Evolutionary conservation across 139 green algal species (phyloP).

Genomic region (Zygnema cylindricum): DNA sequence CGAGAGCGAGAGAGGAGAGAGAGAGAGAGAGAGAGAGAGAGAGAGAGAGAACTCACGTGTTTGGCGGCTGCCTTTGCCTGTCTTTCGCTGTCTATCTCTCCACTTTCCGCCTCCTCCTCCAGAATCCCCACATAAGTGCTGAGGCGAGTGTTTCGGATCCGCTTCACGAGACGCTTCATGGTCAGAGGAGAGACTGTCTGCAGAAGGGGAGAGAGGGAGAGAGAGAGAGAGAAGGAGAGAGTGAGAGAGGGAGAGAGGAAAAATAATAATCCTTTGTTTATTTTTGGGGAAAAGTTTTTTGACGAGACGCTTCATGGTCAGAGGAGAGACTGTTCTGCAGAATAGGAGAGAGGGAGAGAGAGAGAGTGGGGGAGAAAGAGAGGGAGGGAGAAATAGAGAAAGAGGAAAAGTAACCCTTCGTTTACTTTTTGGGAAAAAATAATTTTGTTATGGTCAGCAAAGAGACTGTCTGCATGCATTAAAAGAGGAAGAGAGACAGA

Average conservation of each 20-base stretch:
- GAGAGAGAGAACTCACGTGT: background rate
- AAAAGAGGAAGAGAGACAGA: too few relatives aligned
- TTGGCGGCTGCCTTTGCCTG: slow-evolving; percentile 42
- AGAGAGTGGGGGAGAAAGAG: background rate
- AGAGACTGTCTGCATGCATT: too few relatives aligned
- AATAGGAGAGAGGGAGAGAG: background rate
- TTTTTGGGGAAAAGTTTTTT: too few relatives aligned
- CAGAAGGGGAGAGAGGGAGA: background rate
- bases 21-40: slow-evolving; percentile 5
- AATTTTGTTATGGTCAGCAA: too few relatives aligned
- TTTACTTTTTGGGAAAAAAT: too few relatives aligned
- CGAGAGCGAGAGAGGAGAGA: background rate
- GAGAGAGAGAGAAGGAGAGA: background rate
- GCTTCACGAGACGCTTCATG: slow-evolving; percentile 18
- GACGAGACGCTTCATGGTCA: slow-evolving; percentile 22
- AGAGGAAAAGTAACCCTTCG: too few relatives aligned
- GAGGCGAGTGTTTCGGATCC: background rate
- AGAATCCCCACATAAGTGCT: background rate
- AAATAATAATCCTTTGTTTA: too few relatives aligned
- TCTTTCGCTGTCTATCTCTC: slow-evolving; percentile 32
- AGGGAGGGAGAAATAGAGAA: background rate
- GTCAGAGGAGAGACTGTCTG: slow-evolving; percentile 11
- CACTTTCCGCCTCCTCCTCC: slow-evolving; percentile 8
- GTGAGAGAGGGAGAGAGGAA: background rate
- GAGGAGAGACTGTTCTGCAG: slow-evolving; percentile 6